Evolutionary conservation across 2,329 filamentous ascomycete genomes (phyloP).

Genomic region (Diplodia intermedia): DNA sequence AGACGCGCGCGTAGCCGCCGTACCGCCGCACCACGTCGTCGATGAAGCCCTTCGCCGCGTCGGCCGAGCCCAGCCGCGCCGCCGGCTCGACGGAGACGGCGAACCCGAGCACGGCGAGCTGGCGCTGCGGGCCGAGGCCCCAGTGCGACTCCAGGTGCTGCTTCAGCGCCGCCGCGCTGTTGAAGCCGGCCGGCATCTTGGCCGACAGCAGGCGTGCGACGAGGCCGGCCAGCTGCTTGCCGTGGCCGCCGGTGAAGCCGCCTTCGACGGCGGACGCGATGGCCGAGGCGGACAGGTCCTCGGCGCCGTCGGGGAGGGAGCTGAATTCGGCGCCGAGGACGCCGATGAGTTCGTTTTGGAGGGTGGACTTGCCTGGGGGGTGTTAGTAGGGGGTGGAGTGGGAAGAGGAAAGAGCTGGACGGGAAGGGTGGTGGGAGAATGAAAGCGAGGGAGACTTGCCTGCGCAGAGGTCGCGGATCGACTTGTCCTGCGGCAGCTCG

Average conservation of each 20-base stretch:
- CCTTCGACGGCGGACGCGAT: conserved; percentile 8
- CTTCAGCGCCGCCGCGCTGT: not conserved
- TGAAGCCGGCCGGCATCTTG: conserved; percentile 26
- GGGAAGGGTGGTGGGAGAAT: not conserved
- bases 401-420: too few relatives aligned
- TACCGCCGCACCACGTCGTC: not conserved
- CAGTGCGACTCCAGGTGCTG: conserved; percentile 23
- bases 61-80: not conserved
- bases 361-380: conserved; percentile 29
- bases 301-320: conserved; percentile 10
- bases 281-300: conserved; percentile 7
- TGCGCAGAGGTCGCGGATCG: conserved; percentile 29
- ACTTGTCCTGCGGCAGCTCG: conserved; percentile 24
- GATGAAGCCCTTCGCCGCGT: conserved; percentile 10
- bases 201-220: not conserved
- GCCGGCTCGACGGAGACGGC: conserved; percentile 28
- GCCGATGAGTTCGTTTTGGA: conserved; percentile 32
- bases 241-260: conserved; percentile 2
- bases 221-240: conserved; percentile 20
- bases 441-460: not conserved
- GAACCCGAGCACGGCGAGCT: conserved; percentile 19
- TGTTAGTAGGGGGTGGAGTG: not conserved
- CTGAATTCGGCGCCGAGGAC: conserved; percentile 26
- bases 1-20: not conserved
- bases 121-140: conserved; percentile 26